Percentiles rank a stretch among this genome's conserved stretches.
Conservation (phyloP, 192 early-diverging fungal species). For the Backusella westeae region DNA sequence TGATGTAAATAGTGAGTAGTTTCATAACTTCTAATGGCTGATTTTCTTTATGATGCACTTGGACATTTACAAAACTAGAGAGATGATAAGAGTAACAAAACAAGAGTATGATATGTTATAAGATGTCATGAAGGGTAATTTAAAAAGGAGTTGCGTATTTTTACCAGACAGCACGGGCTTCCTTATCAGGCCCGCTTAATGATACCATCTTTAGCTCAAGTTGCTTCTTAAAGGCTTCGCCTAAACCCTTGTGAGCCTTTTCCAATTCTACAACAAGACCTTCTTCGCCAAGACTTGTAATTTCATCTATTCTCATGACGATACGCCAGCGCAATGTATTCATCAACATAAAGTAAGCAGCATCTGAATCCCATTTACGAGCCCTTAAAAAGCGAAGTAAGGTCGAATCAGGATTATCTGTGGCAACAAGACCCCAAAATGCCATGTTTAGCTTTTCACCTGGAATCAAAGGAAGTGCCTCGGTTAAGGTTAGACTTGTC, state of each 20-base stretch:
- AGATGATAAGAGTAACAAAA: neutral
- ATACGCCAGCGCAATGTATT: conserved; percentile 74
- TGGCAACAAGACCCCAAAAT: conserved; percentile 60
- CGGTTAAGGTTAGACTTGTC: conserved; percentile 9
- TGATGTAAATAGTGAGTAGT: conserved; percentile 63
- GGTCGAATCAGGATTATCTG: conserved; percentile 68
- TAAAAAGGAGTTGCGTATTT: neutral
- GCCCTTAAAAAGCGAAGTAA: conserved; percentile 81
- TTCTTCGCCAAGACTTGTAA: conserved; percentile 36
- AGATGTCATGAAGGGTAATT: neutral
- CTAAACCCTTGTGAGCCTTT: conserved; percentile 31
- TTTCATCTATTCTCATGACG: conserved; percentile 46
- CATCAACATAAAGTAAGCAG: conserved; percentile 69
- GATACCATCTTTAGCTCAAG: conserved; percentile 46
- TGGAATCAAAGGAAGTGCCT: conserved; percentile 26
- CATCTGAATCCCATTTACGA: conserved; percentile 81
- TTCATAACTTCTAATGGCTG: conserved; percentile 66
- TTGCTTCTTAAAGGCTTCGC: conserved; percentile 32
- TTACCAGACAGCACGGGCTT: conserved; percentile 51
- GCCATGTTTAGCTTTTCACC: conserved; percentile 41
- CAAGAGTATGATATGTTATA: neutral
- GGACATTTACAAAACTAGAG: conserved; percentile 47
- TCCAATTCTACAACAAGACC: conserved; percentile 36
- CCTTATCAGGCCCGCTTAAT: conserved; percentile 48
- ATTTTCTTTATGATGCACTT: conserved; percentile 51